Base-by-base conservation (phyloP, 148 eudicot genomes). In the Silene uniflora region DNA sequence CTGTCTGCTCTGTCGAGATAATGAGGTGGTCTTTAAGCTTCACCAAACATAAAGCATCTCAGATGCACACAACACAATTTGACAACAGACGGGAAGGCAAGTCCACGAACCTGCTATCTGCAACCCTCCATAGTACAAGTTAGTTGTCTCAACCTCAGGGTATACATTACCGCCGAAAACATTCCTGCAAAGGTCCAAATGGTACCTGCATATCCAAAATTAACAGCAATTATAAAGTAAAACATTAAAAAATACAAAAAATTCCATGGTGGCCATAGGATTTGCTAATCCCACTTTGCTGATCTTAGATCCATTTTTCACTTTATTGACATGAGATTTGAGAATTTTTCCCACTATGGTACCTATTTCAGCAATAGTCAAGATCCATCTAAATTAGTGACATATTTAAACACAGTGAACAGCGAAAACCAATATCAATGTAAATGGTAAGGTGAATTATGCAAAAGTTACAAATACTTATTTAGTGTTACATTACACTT, bases 121-220 rank as follows among this genome's bases (percentile, higher is more conserved):
- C 67, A 86, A 88, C 80, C 99, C 98, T 54, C 99, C 99, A 69
- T 96, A 92, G 84, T 91, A 91, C 35, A 96, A n/a, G 78, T 96
- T 96, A 66, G 99, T 96, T 22, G 85, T 89, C 76, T 84, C 90
- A 67, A 96, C 99, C 80, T 87, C 87, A 66, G 98, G 99, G 79
- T 85, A 92, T 55, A 96, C 83, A 22, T 87, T 93, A 44, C 88
- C 89, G 76, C 99, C 99, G 82, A 96, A 96, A 52, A 96, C 90
- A 83, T 92, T 89, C 81, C 86, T 92, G 91, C 99, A 96, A 73
- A 96, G 98, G 79, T 96, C 97, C 85, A 96, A 84, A 91, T 96
- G 99, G 84, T 96, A 96, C 81, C 99, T 96, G 98, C 77, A 80
- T 73, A 78, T 29, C 46, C 70, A 77, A 24, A 52, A 0, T 16